Evolutionary conservation across 2,329 filamentous ascomycete species (phyloP), one percentile per base, ranked within the genome.

Genomic region (Cadophora sp.): DNA sequence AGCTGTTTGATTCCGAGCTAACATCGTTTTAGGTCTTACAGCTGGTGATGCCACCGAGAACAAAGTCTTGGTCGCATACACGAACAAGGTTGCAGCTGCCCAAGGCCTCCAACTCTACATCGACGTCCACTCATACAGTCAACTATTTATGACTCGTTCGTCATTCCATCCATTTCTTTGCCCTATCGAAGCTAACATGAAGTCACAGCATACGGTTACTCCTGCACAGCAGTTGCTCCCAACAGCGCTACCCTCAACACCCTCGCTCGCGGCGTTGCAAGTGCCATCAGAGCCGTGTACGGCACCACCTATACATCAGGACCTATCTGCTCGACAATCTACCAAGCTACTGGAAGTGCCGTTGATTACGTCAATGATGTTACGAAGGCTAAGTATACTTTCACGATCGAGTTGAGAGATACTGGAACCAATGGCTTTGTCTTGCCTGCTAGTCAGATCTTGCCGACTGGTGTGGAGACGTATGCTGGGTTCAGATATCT

Each of bases 61-160:
- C 70, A 78, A 79, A 66, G 82, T 78, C 0, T 78, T 90, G 9
- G 80, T 81, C 36, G 79, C 80, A 5, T 83, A 83, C 55, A 78
- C 85, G 22, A 79, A 80, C 58, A 73, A 76, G 47, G 73, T 88
- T 27, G 78, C 80, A 3, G 65, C 73, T 9, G 64, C 71, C 3
- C 81, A 84, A 68, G 85, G 86, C 0, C 79, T 90, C 48, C 84
- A 86, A 72, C 80, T 89, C 2, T 91, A 85, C 77, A 85, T 91
- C 70, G 89, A 91, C 77, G 87, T 85, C 74, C 89, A 91, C 78
- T 83, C 86, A 0, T 91, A 89, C 78, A 84, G 83, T 13, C 87
- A 90, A 71, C 80, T 86, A 39, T 83, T 89, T 66, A 81, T 87
- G 66, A 81, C 83, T 20, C 84, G 72, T 73, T 62, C 53, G 71